These are phyloP conservation scores for Talaromyces sp. DNA, from an alignment of 2,329 filamentous ascomycete genomes.

Conservation along the genomic window DNA sequence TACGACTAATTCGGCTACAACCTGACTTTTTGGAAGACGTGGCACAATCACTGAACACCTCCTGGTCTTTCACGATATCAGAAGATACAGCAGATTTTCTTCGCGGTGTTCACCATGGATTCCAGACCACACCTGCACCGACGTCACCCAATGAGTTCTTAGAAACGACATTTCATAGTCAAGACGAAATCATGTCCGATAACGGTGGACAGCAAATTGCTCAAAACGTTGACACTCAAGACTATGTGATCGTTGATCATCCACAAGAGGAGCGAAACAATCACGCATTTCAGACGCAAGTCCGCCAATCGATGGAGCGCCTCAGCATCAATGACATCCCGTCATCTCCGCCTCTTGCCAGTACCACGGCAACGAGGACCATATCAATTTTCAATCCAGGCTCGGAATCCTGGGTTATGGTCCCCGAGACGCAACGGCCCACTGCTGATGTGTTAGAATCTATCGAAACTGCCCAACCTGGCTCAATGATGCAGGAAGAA, in stretches of 20 bases:
- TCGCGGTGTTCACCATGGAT: not conserved
- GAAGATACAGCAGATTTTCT: not conserved
- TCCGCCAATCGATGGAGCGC: not conserved
- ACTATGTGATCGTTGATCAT: not conserved
- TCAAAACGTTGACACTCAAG: not conserved
- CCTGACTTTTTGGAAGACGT: not conserved
- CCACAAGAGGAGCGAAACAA: not conserved
- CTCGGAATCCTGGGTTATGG: not conserved
- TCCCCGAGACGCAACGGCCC: not conserved
- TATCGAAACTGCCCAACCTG: not conserved
- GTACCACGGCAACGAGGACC: not conserved
- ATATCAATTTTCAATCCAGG: constrained; percentile 4
- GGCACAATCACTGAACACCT: not conserved
- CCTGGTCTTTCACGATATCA: not conserved
- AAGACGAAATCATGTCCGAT: not conserved
- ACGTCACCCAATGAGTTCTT: not conserved
- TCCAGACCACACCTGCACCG: not conserved
- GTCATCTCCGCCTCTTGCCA: not conserved
- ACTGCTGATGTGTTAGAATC: not conserved
- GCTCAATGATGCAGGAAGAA: not conserved
- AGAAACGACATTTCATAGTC: not conserved
- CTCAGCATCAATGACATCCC: not conserved
- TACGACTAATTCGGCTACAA: not conserved
- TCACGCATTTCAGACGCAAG: not conserved
- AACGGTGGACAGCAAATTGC: not conserved